These are phyloP conservation scores for Acrodontium crateriforme DNA, from an alignment of 2,329 filamentous ascomycete genomes.

Conservation along the genomic window DNA sequence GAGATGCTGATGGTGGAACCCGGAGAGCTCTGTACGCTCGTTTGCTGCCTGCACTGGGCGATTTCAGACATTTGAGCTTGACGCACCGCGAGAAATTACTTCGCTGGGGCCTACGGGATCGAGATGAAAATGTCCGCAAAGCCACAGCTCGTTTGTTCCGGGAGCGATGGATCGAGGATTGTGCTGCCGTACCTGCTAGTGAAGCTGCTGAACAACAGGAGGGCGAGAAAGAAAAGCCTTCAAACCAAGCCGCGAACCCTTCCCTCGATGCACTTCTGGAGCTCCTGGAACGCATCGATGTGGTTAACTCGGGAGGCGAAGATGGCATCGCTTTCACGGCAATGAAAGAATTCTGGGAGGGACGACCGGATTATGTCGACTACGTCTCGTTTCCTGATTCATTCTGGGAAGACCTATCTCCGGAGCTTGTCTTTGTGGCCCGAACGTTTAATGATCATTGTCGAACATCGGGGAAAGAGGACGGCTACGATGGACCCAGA, in stretches of 20 bases:
- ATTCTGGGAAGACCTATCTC: conserved; percentile 69
- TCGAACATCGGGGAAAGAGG: conserved; percentile 43
- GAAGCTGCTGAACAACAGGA: conserved; percentile 42
- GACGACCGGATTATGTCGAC: conserved; percentile 69
- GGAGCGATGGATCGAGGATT: conserved; percentile 96
- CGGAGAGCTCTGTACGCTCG: conserved; percentile 76
- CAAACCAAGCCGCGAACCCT: conserved; percentile 40
- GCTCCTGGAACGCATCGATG: conserved; percentile 83
- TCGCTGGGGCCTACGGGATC: conserved; percentile 84
- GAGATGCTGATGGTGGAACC: conserved; percentile 76
- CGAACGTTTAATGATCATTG: conserved; percentile 94
- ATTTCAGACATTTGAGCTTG: conserved; percentile 85
- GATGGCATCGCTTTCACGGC: conserved; percentile 84
- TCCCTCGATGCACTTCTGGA: conserved; percentile 77
- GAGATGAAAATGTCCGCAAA: conserved; percentile 87
- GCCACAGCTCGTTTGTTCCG: conserved; percentile 81
- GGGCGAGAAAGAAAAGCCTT: conserved; percentile 31
- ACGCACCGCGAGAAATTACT: conserved; percentile 92
- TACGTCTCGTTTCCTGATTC: conserved; percentile 52
- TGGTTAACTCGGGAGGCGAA: conserved; percentile 79
- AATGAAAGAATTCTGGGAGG: conserved; percentile 94
- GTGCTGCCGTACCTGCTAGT: conserved; percentile 52
- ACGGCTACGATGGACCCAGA: conserved; percentile 44
- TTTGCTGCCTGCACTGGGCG: conserved; percentile 73
- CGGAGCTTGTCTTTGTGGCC: conserved; percentile 79